Evolutionary conservation across 108 stramenopile species (phyloP).

Genomic region (Discostella stelligeroides): DNA sequence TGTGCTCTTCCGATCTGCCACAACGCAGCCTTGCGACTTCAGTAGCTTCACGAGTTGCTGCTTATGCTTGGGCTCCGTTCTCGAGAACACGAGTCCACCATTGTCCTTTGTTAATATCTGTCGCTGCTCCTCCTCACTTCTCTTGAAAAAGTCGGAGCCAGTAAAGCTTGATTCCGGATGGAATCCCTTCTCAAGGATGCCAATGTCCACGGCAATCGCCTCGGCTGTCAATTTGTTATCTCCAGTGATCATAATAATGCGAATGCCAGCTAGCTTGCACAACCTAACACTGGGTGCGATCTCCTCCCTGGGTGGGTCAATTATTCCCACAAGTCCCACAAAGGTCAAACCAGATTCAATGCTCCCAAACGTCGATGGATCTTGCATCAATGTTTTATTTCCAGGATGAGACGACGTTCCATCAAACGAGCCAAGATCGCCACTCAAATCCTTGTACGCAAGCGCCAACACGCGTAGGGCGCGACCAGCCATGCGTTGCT

Average conservation of each 20-base stretch:
- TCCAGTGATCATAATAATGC: conserved; percentile 91
- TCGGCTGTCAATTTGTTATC: conserved; percentile 85
- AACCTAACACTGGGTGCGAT: conserved; percentile 68
- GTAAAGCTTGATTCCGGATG: conserved; percentile 41
- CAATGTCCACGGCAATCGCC: conserved; percentile 79
- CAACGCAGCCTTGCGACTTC: conserved; percentile 72
- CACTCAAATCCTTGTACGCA: conserved; percentile 54
- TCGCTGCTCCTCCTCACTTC: conserved; percentile 41
- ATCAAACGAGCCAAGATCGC: conserved; percentile 45
- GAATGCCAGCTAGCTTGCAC: conserved; percentile 83
- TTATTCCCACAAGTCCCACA: conserved; percentile 80
- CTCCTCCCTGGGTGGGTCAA: conserved; percentile 86
- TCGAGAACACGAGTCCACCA: conserved; percentile 53
- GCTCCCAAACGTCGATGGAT: conserved; percentile 50
- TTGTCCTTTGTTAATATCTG: conserved; percentile 49
- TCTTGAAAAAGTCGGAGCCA: conserved; percentile 52
- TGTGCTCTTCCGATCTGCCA: too few species aligned
- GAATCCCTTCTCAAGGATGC: conserved; percentile 63
- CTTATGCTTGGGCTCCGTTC: conserved; percentile 88
- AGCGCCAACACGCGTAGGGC: conserved; percentile 77
- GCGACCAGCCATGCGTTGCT: conserved; percentile 59
- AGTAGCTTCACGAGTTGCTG: conserved; percentile 76
- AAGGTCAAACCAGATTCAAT: conserved; percentile 81
- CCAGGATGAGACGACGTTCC: conserved; percentile 38
- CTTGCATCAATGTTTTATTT: conserved; percentile 27